Conservation (phyloP, 2,329 filamentous ascomycete genomes). For the Nannizziopsis barbatae region DNA sequence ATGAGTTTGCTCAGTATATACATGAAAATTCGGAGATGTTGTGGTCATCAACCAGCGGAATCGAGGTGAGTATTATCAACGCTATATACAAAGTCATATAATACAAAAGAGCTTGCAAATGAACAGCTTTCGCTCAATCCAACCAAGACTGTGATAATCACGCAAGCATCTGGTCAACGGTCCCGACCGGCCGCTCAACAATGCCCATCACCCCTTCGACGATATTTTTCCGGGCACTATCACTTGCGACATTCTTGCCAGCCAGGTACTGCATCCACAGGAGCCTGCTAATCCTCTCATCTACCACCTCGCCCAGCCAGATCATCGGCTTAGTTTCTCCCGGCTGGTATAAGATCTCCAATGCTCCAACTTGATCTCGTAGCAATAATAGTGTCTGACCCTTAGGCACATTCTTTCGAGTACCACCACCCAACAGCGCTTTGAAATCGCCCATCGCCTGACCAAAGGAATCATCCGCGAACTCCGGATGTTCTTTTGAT, state of each 20-base stretch:
- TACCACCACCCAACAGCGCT: conserved; percentile 63
- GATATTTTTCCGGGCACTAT: conserved; percentile 66
- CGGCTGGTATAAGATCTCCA: conserved; percentile 56
- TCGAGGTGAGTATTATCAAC: no score
- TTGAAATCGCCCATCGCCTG: conserved; percentile 66
- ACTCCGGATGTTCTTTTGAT: conserved; percentile 36
- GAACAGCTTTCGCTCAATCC: neutral
- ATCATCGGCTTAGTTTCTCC: conserved; percentile 39
- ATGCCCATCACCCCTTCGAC: conserved; percentile 81
- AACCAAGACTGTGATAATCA: neutral
- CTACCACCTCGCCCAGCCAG: conserved; percentile 58
- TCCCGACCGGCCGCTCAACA: conserved; percentile 77
- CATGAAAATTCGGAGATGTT: no score
- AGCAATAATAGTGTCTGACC: conserved; percentile 63
- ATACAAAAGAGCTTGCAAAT: neutral
- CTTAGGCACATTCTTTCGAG: conserved; percentile 59
- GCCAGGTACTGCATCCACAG: conserved; percentile 86
- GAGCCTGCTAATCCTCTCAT: conserved; percentile 68
- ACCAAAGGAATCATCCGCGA: conserved; percentile 66
- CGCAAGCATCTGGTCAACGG: conserved; percentile 64
- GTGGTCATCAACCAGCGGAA: no score
- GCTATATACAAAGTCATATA: neutral
- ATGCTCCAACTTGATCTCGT: conserved; percentile 52
- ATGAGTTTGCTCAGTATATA: no score
- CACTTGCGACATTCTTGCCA: conserved; percentile 76